Evolutionary conservation across 2,329 filamentous ascomycete species (phyloP), one percentile per base, ranked within the genome.

Genomic region (Pseudopyrenochaeta lycopersici): DNA sequence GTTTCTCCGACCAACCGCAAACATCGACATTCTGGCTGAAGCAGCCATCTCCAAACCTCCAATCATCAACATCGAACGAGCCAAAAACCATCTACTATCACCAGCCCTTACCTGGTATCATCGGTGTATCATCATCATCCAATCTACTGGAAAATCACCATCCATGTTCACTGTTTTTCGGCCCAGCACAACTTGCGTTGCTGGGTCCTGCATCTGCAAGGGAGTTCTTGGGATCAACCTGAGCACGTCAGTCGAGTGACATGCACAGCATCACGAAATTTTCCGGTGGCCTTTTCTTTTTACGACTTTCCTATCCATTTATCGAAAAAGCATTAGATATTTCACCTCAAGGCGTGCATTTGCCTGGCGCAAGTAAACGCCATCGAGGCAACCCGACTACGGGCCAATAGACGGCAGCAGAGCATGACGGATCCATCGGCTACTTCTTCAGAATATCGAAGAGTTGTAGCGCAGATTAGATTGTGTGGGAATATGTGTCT

Each of bases 261-360:
- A 38, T 38, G 46, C 42, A 42, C 49, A 60, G 56, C 56, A 61
- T 58, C 31, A 67, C 57, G 58, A 64, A 54, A 58, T 59, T 39
- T 48, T 46, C 49, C 49, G 63, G 63, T 51, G 62, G 62, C 49
- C n/a, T n/a, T n/a, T n/a, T n/a, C n/a, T n/a, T 58, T 54, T 54
- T 53, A 53, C 62, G 65, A 66, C 46, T 63, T 54, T 56, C 55
- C 50, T 62, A 64, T 52, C 45, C 46, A 55, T 56, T n/a, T 52
- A 60, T 51, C 38, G 36, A 64, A 73, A 74, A 73, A 66, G 70
- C 66, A 73, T 73, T 75, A 74, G 71, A 75, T 58, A 63, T 62
- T 44, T 62, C 62, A 56, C 63, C 65, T 66, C 63, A 66, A 59
- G 63, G 59, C 60, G 58, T 63, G 68, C 67, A 71, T 72, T 68